Evolutionary conservation across 108 stramenopile genomes (phyloP).

Genomic region (Pseudonitzschia delicatissima): DNA sequence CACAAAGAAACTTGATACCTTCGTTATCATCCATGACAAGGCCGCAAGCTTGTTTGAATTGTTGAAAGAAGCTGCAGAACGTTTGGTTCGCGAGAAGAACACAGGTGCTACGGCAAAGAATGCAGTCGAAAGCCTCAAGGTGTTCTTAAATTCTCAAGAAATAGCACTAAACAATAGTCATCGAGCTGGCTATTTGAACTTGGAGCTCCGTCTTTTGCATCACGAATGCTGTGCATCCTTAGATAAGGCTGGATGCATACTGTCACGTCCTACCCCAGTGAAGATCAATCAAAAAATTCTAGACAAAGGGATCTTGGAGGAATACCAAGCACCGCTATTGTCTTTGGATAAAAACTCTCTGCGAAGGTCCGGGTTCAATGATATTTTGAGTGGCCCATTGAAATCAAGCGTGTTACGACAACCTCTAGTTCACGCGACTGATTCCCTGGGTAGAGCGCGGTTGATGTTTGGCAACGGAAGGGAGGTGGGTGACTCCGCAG

Average conservation of each 20-base stretch:
- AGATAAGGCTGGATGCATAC: conserved; percentile 49
- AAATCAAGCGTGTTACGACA: conserved; percentile 80
- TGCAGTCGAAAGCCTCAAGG: conserved; percentile 68
- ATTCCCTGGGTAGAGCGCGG: conserved; percentile 80
- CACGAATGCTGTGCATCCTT: conserved; percentile 72
- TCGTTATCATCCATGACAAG: conserved; percentile 86
- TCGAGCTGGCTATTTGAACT: conserved; percentile 76
- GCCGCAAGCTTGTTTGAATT: conserved; percentile 76
- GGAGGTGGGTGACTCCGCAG: conserved; percentile 66
- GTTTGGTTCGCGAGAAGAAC: conserved; percentile 43
- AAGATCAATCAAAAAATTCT: conserved; percentile 26
- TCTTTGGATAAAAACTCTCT: conserved; percentile 64
- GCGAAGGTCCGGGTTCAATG: conserved; percentile 56
- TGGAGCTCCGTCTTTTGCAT: conserved; percentile 77
- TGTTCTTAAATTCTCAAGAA: conserved; percentile 80
- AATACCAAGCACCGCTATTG: conserved; percentile 68
- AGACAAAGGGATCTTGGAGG: conserved; percentile 59
- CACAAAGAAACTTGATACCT: conserved; percentile 84
- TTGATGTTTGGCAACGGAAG: conserved; percentile 77
- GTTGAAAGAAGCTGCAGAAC: conserved; percentile 68
- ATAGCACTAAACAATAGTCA: conserved; percentile 69
- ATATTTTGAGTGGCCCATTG: conserved; percentile 65
- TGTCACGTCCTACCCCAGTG: conserved; percentile 30
- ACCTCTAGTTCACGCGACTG: conserved; percentile 79
- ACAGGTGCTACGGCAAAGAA: conserved; percentile 25